Base-by-base conservation (phyloP, 306 rosid species). In the Malus sieversii region DNA sequence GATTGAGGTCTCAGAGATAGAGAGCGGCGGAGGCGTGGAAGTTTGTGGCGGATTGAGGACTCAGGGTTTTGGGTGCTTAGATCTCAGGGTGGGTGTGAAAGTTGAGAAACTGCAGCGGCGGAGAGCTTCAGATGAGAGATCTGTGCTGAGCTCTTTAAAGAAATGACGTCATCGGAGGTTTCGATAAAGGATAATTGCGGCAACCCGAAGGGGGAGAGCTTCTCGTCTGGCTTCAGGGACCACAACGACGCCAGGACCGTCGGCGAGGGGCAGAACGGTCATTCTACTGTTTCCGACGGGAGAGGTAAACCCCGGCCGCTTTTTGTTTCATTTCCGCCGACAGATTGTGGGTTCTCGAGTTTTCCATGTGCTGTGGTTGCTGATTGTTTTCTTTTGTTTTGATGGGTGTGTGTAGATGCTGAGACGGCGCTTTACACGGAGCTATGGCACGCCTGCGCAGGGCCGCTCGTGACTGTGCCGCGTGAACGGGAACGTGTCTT, bases 361-460 rank as follows among this genome's bases (percentile, higher is more conserved):
- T 16, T 20, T 78, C 38, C 72, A 48, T 63, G 72, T 61, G 77
- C 65, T 5, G 6, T 2, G 57, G n/a, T 52, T 22, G 14, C 44
- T 69, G 38, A 30, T 38, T 40, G 42, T 29, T 64, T 48, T 14
- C 10, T 14, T 10, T 45, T 66, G 68, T 82, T 53, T 71, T 59
- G 70, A 42, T 75, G 55, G 20, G 70, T 72, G 32, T 5, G 30
- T 52, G 60, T 78, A 92, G 98, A 95, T 29, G 91, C 91, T 16
- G 96, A 92, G 74, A 82, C 70, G 46, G 93, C 96, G 32, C 96
- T 95, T 46, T 95, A 85, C 90, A 77, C 82, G 79, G 98, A 95
- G 87, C 91, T 92, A 0, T 95, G 98, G 98, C 94, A 92, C 76
- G 93, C 97, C n/a, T 95, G 98, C 78, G 98, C 97, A 4, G 97